A percentile compares a stretch with the other conserved stretches of the same genome.
Conservation (phyloP, 139 green algal genomes). For the Edaphochlamys debaryana region DNA sequence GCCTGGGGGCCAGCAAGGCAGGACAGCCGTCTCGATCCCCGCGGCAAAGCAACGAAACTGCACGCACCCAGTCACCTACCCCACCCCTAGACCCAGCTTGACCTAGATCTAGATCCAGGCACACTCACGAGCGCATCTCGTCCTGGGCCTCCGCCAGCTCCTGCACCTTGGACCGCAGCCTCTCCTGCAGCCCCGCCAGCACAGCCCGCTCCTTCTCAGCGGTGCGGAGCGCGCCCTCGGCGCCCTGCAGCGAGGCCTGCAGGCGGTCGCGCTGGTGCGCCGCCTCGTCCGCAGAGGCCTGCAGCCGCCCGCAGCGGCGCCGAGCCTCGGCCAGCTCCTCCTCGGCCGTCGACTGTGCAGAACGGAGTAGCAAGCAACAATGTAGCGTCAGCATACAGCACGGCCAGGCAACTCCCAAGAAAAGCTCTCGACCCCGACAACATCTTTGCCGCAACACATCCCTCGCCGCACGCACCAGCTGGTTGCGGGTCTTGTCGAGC, state of each 20-base stretch:
- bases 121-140: slow-evolving; percentile 13
- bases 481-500: background rate
- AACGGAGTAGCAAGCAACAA: no score
- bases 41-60: no score
- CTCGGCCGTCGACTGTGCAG: slow-evolving; percentile 2
- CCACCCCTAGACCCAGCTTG: no score
- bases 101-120: no score
- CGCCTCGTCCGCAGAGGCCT: slow-evolving; percentile 11
- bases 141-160: slow-evolving; percentile 22
- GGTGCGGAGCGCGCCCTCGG: slow-evolving; percentile 10
- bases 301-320: slow-evolving; percentile 17
- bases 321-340: slow-evolving; percentile 33
- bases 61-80: no score
- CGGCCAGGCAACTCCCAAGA: no score
- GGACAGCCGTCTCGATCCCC: no score
- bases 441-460: no score
- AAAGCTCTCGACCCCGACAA: no score
- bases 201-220: slow-evolving; percentile 10
- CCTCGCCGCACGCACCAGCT: slow-evolving; percentile 25
- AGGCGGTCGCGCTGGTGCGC: slow-evolving; percentile 32
- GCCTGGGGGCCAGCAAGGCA: background rate
- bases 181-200: background rate
- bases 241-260: slow-evolving; percentile 7
- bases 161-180: background rate
- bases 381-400: no score